phyloP scores from a whole-genome alignment of 1,284 basidiomycete genomes.

The Flammula alnicola region DNA sequence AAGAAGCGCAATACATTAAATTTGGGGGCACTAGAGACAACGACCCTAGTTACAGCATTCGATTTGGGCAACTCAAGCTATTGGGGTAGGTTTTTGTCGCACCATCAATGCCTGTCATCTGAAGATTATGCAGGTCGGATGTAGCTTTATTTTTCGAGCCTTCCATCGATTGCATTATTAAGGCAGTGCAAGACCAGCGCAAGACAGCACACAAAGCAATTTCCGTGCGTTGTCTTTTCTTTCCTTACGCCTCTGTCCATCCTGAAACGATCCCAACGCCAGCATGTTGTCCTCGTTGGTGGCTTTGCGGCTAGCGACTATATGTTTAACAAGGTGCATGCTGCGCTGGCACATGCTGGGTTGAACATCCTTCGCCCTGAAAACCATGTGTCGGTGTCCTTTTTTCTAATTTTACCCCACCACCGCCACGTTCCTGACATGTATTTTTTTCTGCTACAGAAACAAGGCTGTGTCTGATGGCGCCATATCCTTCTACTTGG shows the following conservation, averaged over 20 bases:
- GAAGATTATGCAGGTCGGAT: conserved; percentile 20
- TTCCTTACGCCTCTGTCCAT: background rate
- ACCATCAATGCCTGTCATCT: background rate
- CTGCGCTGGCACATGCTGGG: conserved; percentile 31
- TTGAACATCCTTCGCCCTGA: conserved; percentile 50
- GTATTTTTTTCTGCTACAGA: conserved; percentile 34
- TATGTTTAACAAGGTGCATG: conserved; percentile 35
- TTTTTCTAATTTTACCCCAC: background rate
- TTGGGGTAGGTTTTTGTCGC: conserved; percentile 37
- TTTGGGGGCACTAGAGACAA: conserved; percentile 51
- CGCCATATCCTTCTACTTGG: conserved; percentile 51
- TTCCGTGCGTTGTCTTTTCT: conserved; percentile 20
- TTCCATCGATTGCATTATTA: conserved; percentile 32
- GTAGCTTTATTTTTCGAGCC: conserved; percentile 36
- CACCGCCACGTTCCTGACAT: background rate
- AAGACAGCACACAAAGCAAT: conserved; percentile 27
- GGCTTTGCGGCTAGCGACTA: conserved; percentile 53
- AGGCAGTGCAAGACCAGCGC: conserved; percentile 29
- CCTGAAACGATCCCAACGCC: background rate
- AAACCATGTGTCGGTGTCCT: conserved; percentile 44
- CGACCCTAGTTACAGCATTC: conserved; percentile 38
- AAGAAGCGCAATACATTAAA: conserved; percentile 46
- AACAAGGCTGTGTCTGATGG: conserved; percentile 61
- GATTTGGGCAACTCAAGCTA: conserved; percentile 41
- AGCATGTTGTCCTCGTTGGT: conserved; percentile 52